A percentile compares a stretch with the other conserved stretches of the same genome.
Evolutionary conservation across 2,329 filamentous ascomycete species (phyloP).

Genomic region (Cryphonectria parasitica): DNA sequence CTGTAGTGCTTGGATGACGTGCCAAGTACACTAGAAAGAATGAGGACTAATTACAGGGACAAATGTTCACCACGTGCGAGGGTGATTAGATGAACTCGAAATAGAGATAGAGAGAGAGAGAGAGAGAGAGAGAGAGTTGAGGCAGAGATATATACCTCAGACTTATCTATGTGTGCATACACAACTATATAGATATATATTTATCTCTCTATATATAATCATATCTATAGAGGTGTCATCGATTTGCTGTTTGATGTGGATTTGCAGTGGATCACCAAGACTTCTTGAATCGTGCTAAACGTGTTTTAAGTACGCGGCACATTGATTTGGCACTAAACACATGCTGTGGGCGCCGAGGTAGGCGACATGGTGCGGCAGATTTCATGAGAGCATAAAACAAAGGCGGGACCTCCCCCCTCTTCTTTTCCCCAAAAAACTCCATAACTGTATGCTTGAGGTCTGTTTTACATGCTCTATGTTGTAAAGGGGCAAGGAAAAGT

Average conservation of each 20-base stretch:
- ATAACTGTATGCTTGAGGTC: neutral
- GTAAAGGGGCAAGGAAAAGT: neutral
- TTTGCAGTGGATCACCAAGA: neutral
- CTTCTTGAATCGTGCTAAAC: neutral
- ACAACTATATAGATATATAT: neutral
- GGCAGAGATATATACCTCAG: neutral
- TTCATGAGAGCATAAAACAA: conserved; percentile 6
- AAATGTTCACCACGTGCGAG: neutral
- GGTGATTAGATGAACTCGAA: neutral
- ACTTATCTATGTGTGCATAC: neutral
- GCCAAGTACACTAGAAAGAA: neutral
- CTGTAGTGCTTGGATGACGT: neutral
- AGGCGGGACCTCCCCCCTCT: neutral
- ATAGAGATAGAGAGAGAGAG: neutral
- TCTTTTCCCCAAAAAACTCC: neutral
- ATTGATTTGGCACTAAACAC: neutral
- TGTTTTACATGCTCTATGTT: neutral
- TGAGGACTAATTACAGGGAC: neutral
- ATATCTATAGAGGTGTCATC: neutral
- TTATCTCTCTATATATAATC: neutral
- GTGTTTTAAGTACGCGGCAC: conserved; percentile 5
- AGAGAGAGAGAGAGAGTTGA: neutral
- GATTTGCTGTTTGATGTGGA: neutral
- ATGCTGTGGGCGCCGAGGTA: conserved; percentile 7
- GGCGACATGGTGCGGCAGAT: conserved; percentile 15